phyloP scores from a whole-genome alignment of 2,329 filamentous ascomycete genomes.

The Stemphylium lycopersici region DNA sequence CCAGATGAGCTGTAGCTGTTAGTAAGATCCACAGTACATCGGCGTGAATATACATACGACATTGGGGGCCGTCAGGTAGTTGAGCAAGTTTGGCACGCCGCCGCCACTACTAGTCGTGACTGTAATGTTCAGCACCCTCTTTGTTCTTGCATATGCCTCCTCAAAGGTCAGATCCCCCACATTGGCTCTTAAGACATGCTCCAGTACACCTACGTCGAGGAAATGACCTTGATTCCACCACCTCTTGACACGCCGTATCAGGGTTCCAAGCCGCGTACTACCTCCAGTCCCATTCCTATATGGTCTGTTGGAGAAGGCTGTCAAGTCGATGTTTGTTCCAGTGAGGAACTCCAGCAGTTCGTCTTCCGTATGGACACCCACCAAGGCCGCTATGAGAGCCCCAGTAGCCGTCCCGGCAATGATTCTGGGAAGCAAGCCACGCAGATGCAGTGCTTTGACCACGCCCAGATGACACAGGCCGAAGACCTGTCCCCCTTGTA shows the following conservation, averaged over 20 bases:
- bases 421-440: slow-evolving; percentile 82
- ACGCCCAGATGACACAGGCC: slow-evolving; percentile 90
- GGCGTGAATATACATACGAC: slow-evolving; percentile 66
- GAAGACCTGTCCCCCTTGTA: slow-evolving; percentile 91
- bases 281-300: slow-evolving; percentile 30
- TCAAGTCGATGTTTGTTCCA: slow-evolving; percentile 81
- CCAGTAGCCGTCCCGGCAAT: slow-evolving; percentile 91
- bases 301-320: slow-evolving; percentile 68
- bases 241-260: slow-evolving; percentile 69
- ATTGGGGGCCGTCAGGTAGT: slow-evolving; percentile 91
- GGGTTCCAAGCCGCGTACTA: slow-evolving; percentile 58
- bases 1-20: slow-evolving; percentile 69
- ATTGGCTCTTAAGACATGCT: slow-evolving; percentile 82
- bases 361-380: slow-evolving; percentile 85
- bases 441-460: slow-evolving; percentile 82
- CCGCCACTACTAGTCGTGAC: slow-evolving; percentile 76
- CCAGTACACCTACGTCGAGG: slow-evolving; percentile 79
- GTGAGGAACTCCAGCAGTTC: slow-evolving; percentile 79
- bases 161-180: slow-evolving; percentile 91
- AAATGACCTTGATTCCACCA: slow-evolving; percentile 82
- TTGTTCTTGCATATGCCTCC: slow-evolving; percentile 85
- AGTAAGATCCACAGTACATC: slow-evolving; percentile 3
- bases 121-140: slow-evolving; percentile 89
- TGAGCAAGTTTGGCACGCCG: slow-evolving; percentile 82
- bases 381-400: slow-evolving; percentile 84